Evolutionary conservation across 768 basidiomycete genomes (phyloP).

Genomic region (Cyclocybe cylindracea): DNA sequence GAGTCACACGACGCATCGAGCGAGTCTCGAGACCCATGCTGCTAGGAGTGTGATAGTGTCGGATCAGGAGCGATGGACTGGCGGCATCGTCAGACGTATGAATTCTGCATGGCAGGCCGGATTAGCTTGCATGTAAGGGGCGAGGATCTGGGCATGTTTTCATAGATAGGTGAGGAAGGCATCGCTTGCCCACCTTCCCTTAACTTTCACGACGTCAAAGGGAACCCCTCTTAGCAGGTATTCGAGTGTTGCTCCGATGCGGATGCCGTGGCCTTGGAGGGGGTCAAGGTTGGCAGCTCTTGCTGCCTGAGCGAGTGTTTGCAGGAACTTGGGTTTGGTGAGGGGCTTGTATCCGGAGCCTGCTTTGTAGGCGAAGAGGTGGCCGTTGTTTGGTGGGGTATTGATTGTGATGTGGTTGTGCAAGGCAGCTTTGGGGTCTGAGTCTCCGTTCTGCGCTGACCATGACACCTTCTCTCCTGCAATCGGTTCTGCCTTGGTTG

Average conservation of each 20-base stretch:
- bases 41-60: not conserved
- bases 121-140: conserved; percentile 10
- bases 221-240: conserved; percentile 32
- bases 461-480: too few species aligned
- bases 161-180: conserved; percentile 16
- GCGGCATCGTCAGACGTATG: not conserved
- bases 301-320: conserved; percentile 8
- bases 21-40: not conserved
- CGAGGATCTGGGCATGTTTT: conserved; percentile 9
- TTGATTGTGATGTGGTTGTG: too few species aligned
- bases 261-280: conserved; percentile 25
- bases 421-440: too few species aligned
- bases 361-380: conserved; percentile 29
- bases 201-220: conserved; percentile 32
- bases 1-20: not conserved
- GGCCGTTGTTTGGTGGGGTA: too few species aligned
- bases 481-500: too few species aligned
- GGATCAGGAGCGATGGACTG: not conserved
- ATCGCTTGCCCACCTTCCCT: conserved; percentile 32
- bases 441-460: too few species aligned
- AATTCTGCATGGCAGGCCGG: not conserved
- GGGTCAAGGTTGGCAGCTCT: not conserved
- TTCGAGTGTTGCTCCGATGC: conserved; percentile 28
- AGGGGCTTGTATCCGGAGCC: conserved; percentile 16
- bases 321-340: conserved; percentile 23